phyloP scores from a whole-genome alignment of 805 yeast genomes.

The Cyberlindnera suaveolens region DNA sequence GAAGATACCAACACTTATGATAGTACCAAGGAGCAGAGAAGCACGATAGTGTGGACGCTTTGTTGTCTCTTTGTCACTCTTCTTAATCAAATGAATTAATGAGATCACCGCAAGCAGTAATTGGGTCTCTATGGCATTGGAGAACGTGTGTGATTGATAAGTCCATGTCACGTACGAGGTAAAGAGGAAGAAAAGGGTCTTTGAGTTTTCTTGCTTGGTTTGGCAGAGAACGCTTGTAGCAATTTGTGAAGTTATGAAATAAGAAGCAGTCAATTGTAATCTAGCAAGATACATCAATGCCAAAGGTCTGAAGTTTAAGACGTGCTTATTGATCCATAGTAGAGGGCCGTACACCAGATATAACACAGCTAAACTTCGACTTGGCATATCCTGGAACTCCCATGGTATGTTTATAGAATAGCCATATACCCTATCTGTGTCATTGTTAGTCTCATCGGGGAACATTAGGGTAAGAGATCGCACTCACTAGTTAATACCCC shows the following conservation, averaged over 20 bases:
- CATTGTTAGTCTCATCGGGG: constrained; percentile 1
- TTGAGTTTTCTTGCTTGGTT: constrained; percentile 41
- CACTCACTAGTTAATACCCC: constrained; percentile 52
- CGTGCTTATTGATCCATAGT: constrained; percentile 30
- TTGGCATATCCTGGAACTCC: constrained; percentile 66
- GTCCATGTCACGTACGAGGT: constrained; percentile 68
- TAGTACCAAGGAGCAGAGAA: constrained; percentile 35
- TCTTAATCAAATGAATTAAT: constrained; percentile 28
- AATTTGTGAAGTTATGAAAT: constrained; percentile 29
- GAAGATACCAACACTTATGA: constrained; percentile 65
- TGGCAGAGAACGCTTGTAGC: constrained; percentile 41
- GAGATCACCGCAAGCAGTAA: constrained; percentile 34
- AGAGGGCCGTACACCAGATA: constrained; percentile 67
- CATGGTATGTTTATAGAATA: constrained; percentile 58
- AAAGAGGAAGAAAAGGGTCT: constrained; percentile 33
- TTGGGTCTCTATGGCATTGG: constrained; percentile 76
- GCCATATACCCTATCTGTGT: constrained; percentile 28
- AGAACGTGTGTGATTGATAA: constrained; percentile 81
- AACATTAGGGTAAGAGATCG: neutral
- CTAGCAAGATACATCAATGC: constrained; percentile 49
- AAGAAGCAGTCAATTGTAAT: constrained; percentile 35
- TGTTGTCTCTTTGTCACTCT: constrained; percentile 6
- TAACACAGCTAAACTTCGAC: constrained; percentile 68
- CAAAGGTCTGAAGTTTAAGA: constrained; percentile 37
- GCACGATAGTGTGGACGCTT: constrained; percentile 12